Percentiles rank a stretch among this genome's conserved stretches.
Conservation (phyloP, 805 yeast species). For the Kregervanrija delftensis region DNA sequence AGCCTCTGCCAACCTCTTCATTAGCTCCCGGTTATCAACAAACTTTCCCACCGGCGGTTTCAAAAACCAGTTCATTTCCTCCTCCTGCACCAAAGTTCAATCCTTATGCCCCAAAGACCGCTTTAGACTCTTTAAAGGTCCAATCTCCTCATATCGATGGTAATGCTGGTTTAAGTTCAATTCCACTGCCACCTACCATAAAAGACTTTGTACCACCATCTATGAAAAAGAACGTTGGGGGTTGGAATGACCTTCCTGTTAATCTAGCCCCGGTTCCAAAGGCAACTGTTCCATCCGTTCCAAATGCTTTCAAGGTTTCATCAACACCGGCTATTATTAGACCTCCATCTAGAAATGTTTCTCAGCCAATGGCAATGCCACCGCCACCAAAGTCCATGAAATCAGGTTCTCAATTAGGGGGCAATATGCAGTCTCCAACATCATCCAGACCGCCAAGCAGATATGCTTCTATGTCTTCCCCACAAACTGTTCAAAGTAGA, state of each 20-base stretch:
- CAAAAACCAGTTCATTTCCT: constrained; percentile 12
- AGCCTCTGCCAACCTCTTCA: background rate
- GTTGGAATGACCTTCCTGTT: constrained; percentile 68
- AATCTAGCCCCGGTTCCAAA: constrained; percentile 24
- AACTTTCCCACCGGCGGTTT: constrained; percentile 1
- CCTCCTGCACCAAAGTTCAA: constrained; percentile 29
- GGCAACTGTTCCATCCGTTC: constrained; percentile 17
- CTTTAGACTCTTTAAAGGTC: constrained; percentile 25
- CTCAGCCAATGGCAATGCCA: constrained; percentile 24
- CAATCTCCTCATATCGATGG: constrained; percentile 8
- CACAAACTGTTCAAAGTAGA: constrained; percentile 6
- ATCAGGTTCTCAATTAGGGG: background rate
- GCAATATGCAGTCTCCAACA: constrained; percentile 1
- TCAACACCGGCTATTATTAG: background rate
- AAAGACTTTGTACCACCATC: constrained; percentile 17
- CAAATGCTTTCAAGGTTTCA: constrained; percentile 14
- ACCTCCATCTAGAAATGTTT: constrained; percentile 21
- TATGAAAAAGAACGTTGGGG: constrained; percentile 46
- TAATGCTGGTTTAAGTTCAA: constrained; percentile 11
- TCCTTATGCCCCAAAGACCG: constrained; percentile 31
- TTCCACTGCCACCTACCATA: constrained; percentile 19
- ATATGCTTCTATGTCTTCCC: background rate
- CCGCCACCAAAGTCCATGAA: constrained; percentile 23
- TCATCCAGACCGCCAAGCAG: background rate
- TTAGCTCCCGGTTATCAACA: constrained; percentile 5